Evolutionary conservation across 2,329 filamentous ascomycete species (phyloP), one percentile per base, ranked within the genome.

Genomic region (Ceratocystis colombiana): DNA sequence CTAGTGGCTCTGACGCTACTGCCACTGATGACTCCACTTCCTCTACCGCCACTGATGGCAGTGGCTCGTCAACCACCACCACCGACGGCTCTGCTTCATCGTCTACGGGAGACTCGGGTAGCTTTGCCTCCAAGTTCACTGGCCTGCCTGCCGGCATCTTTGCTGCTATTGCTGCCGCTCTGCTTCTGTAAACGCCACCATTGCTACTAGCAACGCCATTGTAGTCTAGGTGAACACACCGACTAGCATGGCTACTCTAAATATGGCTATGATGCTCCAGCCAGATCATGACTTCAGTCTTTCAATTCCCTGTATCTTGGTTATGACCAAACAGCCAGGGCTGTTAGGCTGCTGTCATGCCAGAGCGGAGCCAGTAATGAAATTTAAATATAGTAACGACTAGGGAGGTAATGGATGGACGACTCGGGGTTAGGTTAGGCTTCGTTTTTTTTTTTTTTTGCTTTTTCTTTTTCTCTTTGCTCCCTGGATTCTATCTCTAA

Each of bases 111-210:
- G 69, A 70, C 46, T 70, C 69, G 57, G 70, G 69, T 63, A 69
- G 66, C 45, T 70, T 70, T 53, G 74, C 73, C 68, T 74, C 76
- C 67, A 73, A 74, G 71, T 80, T 79, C 62, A 77, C 76, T 66
- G 79, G 76, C 46, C 78, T 79, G 25, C 70, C 70, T 50, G 72
- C 73, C 33, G 80, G 79, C 66, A 69, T 81, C 62, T 68, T 82
- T 50, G 80, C 79, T 64, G 80, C 77, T 25, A 79, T 78, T 22
- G 80, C 80, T 59, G 79, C 78, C 50, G 78, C 75, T 68, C 71
- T 80, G 68, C 73, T 82, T 68, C 76, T 82, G 68, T 82, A 79
- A 78, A 69, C 69, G 33, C 66, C 57, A 48, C 44, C 46, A 48
- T 10, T 22, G 8, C 46, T 22, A 48, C 6, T 10, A n/a, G 46